Conservation (phyloP, 768 basidiomycete species). For the Trichaptum fuscoviolaceum region DNA sequence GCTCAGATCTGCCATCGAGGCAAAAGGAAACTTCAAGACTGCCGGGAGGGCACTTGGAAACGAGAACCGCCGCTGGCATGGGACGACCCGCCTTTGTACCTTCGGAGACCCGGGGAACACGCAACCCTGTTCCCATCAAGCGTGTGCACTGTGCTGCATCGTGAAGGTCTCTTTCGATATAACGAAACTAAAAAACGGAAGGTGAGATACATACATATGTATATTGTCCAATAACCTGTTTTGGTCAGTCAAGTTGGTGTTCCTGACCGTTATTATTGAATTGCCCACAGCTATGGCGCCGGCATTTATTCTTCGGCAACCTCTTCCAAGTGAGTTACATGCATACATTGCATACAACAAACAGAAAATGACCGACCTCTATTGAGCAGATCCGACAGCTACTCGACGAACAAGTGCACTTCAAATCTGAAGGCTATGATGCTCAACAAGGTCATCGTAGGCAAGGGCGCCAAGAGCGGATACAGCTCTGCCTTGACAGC, state of each 20-base stretch:
- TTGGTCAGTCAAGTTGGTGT: too few species aligned
- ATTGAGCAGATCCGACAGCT: slow-evolving; percentile 55
- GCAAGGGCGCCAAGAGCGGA: slow-evolving; percentile 59
- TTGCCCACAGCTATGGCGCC: slow-evolving; percentile 49
- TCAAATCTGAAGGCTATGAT: slow-evolving; percentile 59
- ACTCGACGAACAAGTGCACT: slow-evolving; percentile 52
- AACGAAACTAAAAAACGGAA: slow-evolving; percentile 70
- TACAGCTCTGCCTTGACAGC: slow-evolving; percentile 50
- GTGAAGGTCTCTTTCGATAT: slow-evolving; percentile 61
- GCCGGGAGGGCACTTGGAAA: slow-evolving; percentile 57
- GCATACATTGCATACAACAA: background rate
- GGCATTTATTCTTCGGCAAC: slow-evolving; percentile 75
- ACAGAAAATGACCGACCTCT: background rate
- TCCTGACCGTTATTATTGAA: too few species aligned
- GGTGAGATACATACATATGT: slow-evolving; percentile 35
- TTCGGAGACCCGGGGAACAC: slow-evolving; percentile 58
- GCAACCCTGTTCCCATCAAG: slow-evolving; percentile 45
- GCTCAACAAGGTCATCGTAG: slow-evolving; percentile 68
- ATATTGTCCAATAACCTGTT: too few species aligned
- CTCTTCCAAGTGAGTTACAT: slow-evolving; percentile 55
- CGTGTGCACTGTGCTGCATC: slow-evolving; percentile 61
- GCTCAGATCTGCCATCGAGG: slow-evolving; percentile 48
- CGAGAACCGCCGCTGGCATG: slow-evolving; percentile 73
- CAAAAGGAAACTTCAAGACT: slow-evolving; percentile 50
- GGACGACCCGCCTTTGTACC: slow-evolving; percentile 59